phyloP scores from a whole-genome alignment of 768 basidiomycete species.

The Cystofilobasidium bisporidii region DNA sequence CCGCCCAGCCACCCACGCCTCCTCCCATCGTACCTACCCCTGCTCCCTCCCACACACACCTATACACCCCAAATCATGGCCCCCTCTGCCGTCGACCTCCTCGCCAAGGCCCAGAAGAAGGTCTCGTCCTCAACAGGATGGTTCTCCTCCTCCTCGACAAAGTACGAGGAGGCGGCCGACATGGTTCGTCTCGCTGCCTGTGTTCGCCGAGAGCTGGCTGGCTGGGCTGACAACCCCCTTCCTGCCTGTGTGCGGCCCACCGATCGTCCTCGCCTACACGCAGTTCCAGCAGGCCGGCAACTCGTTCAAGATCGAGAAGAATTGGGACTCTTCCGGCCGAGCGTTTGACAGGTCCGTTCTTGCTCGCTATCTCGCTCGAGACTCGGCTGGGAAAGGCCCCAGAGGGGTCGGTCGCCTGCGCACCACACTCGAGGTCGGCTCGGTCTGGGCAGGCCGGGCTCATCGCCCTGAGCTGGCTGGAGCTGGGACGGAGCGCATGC shows the following conservation, averaged over 20 bases:
- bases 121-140: slow-evolving; percentile 62
- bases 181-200: slow-evolving; percentile 39
- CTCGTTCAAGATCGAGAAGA: slow-evolving; percentile 73
- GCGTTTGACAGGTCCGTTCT: slow-evolving; percentile 53
- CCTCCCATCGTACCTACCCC: background rate
- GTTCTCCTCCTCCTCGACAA: slow-evolving; percentile 74
- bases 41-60: background rate
- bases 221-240: too few relatives aligned
- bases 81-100: slow-evolving; percentile 39
- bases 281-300: slow-evolving; percentile 84
- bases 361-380: background rate
- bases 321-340: slow-evolving; percentile 84
- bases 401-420: too few relatives aligned
- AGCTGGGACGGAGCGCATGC: too few relatives aligned
- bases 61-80: slow-evolving; percentile 1
- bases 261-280: too few relatives aligned
- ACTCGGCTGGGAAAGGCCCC: too few relatives aligned
- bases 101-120: slow-evolving; percentile 91
- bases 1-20: background rate
- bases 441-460: too few relatives aligned
- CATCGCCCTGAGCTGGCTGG: too few relatives aligned
- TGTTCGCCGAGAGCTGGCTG: background rate
- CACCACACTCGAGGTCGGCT: too few relatives aligned
- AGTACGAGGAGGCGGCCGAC: slow-evolving; percentile 92
- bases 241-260: too few relatives aligned